Conservation (phyloP, 306 rosid genomes). For the Ceratonia siliqua region DNA sequence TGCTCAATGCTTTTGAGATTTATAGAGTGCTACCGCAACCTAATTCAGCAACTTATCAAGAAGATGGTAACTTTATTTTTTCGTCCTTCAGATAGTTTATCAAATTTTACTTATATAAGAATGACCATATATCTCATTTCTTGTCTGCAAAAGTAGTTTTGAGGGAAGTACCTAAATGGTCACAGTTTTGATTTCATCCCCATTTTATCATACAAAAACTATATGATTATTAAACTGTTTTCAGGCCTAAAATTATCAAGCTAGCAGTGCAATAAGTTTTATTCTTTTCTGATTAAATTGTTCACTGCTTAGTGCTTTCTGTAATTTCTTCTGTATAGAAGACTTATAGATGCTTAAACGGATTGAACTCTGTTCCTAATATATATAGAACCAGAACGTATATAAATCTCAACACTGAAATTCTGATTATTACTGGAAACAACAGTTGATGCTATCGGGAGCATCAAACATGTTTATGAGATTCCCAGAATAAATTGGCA, state of each 20-base stretch:
- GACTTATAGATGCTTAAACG: too few species aligned
- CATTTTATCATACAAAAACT: background rate
- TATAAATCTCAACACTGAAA: background rate
- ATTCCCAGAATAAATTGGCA: conserved; percentile 38
- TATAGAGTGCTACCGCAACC: background rate
- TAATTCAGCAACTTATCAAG: conserved; percentile 6
- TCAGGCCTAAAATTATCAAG: too few species aligned
- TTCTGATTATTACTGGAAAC: background rate
- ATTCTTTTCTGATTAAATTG: too few species aligned
- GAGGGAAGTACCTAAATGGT: background rate
- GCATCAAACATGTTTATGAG: conserved; percentile 22
- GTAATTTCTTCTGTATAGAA: background rate
- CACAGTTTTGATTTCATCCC: background rate
- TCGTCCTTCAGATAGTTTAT: too few species aligned
- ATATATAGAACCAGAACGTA: too few species aligned
- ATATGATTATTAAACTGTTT: background rate
- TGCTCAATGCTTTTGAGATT: conserved; percentile 55
- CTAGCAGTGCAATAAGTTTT: too few species aligned
- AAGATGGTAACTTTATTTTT: too few species aligned
- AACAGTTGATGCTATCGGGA: conserved; percentile 27
- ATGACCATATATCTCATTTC: background rate
- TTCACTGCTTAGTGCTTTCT: background rate
- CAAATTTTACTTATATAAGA: background rate
- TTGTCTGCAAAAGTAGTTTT: background rate
- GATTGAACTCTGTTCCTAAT: too few species aligned